Percentiles rank a stretch among this genome's conserved stretches.
These are phyloP conservation scores for Trypanosoma avium DNA, from an alignment of 208 protist genomes.

Conservation along the genomic window DNA sequence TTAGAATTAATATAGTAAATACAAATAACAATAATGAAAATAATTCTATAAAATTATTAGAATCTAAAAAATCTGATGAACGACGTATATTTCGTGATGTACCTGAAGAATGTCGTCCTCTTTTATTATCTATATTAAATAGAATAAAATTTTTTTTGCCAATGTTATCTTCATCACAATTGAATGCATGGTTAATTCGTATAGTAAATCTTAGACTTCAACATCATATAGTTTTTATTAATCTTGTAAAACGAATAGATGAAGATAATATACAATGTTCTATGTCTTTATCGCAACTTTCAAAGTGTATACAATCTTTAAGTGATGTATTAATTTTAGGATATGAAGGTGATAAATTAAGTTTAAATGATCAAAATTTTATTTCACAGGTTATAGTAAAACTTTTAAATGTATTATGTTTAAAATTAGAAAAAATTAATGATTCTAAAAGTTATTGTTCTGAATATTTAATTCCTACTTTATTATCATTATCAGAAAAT, in stretches of 20 bases:
- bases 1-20: slow-evolving; percentile 10
- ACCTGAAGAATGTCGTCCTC: slow-evolving; percentile 26
- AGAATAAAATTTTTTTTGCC: slow-evolving; percentile 15
- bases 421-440: neutral
- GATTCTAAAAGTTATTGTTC: slow-evolving; percentile 8
- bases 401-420: slow-evolving; percentile 12
- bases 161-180: slow-evolving; percentile 42
- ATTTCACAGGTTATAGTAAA: slow-evolving; percentile 13
- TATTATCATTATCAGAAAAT: slow-evolving; percentile 1
- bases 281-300: slow-evolving; percentile 36
- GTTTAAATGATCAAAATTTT: slow-evolving; percentile 6
- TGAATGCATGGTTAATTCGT: slow-evolving; percentile 52
- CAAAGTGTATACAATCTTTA: slow-evolving; percentile 31
- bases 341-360: slow-evolving; percentile 1
- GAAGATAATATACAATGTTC: neutral
- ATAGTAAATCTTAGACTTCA: slow-evolving; percentile 32
- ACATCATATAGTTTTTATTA: slow-evolving; percentile 31
- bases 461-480: slow-evolving; percentile 15
- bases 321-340: neutral
- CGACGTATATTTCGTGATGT: slow-evolving; percentile 14
- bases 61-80: no score
- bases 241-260: slow-evolving; percentile 27
- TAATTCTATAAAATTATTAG: neutral
- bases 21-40: neutral
- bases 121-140: slow-evolving; percentile 27